A percentile compares a stretch with the other conserved stretches of the same genome.
These are phyloP conservation scores for Alternaria angustiovoidea DNA, from an alignment of 2,329 filamentous ascomycete genomes.

Conservation along the genomic window DNA sequence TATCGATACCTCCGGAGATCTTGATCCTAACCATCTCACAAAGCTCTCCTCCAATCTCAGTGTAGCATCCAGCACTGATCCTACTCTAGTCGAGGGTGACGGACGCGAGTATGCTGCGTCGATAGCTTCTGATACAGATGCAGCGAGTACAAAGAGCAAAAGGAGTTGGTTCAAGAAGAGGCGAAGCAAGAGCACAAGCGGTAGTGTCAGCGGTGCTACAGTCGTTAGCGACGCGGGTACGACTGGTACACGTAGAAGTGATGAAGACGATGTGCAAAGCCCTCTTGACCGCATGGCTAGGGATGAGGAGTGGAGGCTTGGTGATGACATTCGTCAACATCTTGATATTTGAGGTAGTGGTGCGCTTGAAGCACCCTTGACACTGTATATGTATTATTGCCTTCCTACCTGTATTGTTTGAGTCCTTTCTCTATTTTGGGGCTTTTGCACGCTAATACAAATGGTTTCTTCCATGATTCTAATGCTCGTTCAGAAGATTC, in stretches of 20 bases:
- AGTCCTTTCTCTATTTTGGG: background rate
- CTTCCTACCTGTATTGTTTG: background rate
- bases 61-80: slow-evolving; percentile 33
- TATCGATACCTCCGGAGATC: slow-evolving; percentile 35
- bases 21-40: slow-evolving; percentile 31
- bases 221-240: slow-evolving; percentile 41
- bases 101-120: slow-evolving; percentile 35
- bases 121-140: slow-evolving; percentile 39
- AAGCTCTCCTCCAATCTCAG: slow-evolving; percentile 37
- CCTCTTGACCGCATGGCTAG: slow-evolving; percentile 61
- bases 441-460: background rate
- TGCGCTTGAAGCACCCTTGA: background rate
- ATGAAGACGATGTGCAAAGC: slow-evolving; percentile 60
- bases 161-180: slow-evolving; percentile 50
- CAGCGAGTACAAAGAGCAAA: slow-evolving; percentile 43
- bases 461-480: background rate
- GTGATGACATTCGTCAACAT: slow-evolving; percentile 85
- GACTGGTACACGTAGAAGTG: slow-evolving; percentile 43
- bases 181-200: slow-evolving; percentile 36
- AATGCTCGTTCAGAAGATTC: background rate
- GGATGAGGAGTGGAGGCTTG: slow-evolving; percentile 74
- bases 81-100: slow-evolving; percentile 33
- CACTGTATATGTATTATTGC: background rate
- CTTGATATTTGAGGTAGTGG: slow-evolving; percentile 62
- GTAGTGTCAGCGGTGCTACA: slow-evolving; percentile 42